Evolutionary conservation across 345 rosid genomes (phyloP).

Genomic region (Linum usitatissimum): DNA sequence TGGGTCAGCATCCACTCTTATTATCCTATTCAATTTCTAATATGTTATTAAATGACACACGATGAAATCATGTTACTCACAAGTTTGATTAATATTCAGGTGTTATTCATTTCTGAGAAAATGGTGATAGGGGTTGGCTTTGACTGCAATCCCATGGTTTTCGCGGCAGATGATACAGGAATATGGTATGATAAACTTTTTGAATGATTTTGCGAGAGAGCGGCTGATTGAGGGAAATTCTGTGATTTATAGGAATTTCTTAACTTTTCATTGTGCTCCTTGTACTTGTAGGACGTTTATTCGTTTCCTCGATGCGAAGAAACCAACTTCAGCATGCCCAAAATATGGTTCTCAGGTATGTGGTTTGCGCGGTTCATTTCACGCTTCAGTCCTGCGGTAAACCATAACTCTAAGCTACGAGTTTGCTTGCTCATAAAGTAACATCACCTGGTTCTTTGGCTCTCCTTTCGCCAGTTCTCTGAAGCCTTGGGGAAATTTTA

Average conservation of each 20-base stretch:
- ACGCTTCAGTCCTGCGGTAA: background rate
- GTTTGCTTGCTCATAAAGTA: background rate
- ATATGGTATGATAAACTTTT: slow-evolving; percentile 49
- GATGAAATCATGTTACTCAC: slow-evolving; percentile 18
- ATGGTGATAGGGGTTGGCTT: slow-evolving; percentile 87
- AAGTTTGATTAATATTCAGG: slow-evolving; percentile 32
- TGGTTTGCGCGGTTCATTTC: background rate
- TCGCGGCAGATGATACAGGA: slow-evolving; percentile 93
- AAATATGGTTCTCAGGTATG: slow-evolving; percentile 83
- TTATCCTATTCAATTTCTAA: slow-evolving; percentile 21
- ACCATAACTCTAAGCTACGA: background rate
- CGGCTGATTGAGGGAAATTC: background rate
- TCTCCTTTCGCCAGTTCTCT: slow-evolving; percentile 42
- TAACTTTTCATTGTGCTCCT: slow-evolving; percentile 11
- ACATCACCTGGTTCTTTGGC: slow-evolving; percentile 3
- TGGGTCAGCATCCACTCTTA: slow-evolving; percentile 97
- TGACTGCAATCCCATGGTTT: slow-evolving; percentile 90
- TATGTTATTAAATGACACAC: slow-evolving; percentile 14
- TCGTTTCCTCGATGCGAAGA: slow-evolving; percentile 76
- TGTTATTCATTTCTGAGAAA: slow-evolving; percentile 83
- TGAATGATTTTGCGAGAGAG: background rate
- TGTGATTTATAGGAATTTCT: background rate
- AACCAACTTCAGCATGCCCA: slow-evolving; percentile 50
- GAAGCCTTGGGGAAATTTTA: slow-evolving; percentile 95
- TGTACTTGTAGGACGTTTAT: slow-evolving; percentile 59